Conservation (phyloP, 352 stramenopile genomes). For the Globisporangium ultimum region DNA sequence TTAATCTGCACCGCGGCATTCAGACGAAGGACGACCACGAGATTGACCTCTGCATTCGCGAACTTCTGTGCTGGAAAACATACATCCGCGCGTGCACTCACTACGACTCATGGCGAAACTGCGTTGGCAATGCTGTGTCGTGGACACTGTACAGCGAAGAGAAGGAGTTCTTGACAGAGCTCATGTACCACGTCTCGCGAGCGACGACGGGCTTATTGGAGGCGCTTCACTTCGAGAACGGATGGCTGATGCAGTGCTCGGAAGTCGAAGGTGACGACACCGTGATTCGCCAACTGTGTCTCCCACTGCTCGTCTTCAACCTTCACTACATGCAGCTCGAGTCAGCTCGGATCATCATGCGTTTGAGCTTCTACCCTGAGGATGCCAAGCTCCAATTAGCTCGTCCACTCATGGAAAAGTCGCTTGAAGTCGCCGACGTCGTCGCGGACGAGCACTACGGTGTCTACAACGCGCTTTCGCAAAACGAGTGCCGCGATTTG, state of each 20-base stretch:
- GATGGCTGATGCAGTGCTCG: conserved; percentile 61
- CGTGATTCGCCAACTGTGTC: conserved; percentile 44
- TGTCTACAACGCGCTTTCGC: conserved; percentile 54
- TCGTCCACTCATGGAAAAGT: conserved; percentile 62
- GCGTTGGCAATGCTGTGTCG: conserved; percentile 29
- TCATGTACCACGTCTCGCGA: conserved; percentile 74
- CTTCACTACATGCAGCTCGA: conserved; percentile 79
- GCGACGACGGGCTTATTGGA: conserved; percentile 51
- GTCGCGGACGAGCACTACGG: conserved; percentile 77
- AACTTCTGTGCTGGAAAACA: conserved; percentile 67
- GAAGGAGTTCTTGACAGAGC: conserved; percentile 65
- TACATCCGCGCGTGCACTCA: conserved; percentile 62
- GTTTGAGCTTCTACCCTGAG: conserved; percentile 63
- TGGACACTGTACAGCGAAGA: conserved; percentile 62
- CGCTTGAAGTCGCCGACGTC: conserved; percentile 69
- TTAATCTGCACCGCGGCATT: conserved; percentile 46
- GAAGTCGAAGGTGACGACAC: conserved; percentile 40
- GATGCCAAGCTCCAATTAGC: conserved; percentile 54
- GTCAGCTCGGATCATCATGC: conserved; percentile 65
- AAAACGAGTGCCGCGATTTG: conserved; percentile 64
- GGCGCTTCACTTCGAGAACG: conserved; percentile 76
- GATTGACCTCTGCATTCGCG: conserved; percentile 52
- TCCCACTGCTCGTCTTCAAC: conserved; percentile 68
- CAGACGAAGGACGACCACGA: conserved; percentile 43
- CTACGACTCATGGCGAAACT: conserved; percentile 75